Base-by-base conservation (phyloP, 2,329 filamentous ascomycete genomes). In the Ilyonectria robusta region DNA sequence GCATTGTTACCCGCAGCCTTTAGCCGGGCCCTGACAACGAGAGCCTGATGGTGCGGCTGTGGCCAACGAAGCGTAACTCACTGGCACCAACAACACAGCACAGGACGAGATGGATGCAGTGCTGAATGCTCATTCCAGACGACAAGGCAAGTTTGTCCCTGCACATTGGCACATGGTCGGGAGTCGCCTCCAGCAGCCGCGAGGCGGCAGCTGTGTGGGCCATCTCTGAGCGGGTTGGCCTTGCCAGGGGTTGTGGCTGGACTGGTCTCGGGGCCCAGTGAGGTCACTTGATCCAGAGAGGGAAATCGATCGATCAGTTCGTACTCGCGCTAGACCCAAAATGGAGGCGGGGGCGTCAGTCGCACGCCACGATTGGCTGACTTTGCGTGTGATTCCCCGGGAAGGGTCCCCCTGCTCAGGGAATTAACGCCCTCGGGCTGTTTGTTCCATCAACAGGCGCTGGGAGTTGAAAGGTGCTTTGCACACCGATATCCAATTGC, bases 221-320 rank as follows among this genome's bases (percentile, higher is more conserved):
- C 59, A 15, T 15, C 10, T 50, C 23, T 37, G 59, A 23, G 31
- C 33, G 31, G 19, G 59, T 15, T 55, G 48, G 59, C 11, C 33
- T 51, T 37, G 21, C 42, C 23, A 42, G 56, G 42, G 56, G 56
- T 35, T 47, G 31, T 47, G 46, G 26, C 35, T 31, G 33, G 21
- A 21, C 35, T 19, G 44, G 29, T 26, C 44, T 48, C 44, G 40
- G 57, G 57, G 57, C 47, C n/a, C 48, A 26, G 35, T 59, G 57
- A 59, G 57, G 57, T 59, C 64, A 59, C 64, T 59, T 59, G 56
- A 54, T 56, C 62, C 66, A 53, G 62, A 65, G 53, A 56, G 57
- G 68, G 62, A 50, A 66, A 71, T 68, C 74, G 74, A 76, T 76
- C 74, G 72, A 76, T 76, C 70, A 62, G 67, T 67, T 72, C 63